Base-by-base conservation (phyloP, 495 filamentous ascomycete genomes). In the Hyaloscypha variabilis region DNA sequence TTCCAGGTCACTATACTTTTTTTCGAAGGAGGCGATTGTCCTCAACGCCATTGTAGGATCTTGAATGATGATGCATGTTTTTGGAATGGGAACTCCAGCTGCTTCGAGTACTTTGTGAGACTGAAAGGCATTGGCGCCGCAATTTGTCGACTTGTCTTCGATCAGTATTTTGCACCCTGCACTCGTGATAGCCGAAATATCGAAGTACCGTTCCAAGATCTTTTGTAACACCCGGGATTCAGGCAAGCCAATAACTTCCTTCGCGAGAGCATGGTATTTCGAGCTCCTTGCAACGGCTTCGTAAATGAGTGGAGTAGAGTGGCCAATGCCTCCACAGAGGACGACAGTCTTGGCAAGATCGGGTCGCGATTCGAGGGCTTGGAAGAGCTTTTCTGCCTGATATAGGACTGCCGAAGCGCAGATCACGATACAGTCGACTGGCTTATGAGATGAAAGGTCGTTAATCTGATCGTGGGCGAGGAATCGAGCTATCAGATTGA, bases 1-100 rank as follows among this genome's bases (percentile, higher is more conserved):
- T 13, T 56, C 25, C 1, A 63, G n/a, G 57, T 68, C 66, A 1
- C 55, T 58, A 63, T 73, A 79, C 5, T 61, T 64, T 55, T 72
- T 75, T 30, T 71, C 60, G 49, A 79, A 78, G 1, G 77, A 75
- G 1, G 77, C 76, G 4, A 60, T 63, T 1, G 77, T 79, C 23
- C 77, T 52, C 2, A 69, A 62, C 55, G 71, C 69, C 77, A 79
- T 79, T 1, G 76, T 79, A 1, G 77, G 74, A 65, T 79, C 77
- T 64, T 79, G 77, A 28, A 75, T 66, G 21, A 79, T 54, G n/a
- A 79, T 56, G 8, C 66, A 60, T 0, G 68, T 66, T 24, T 25
- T 63, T 11, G 69, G 68, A 6, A 29, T 54, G 1, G 34, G 42
- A 3, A 76, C 55, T 0, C 69, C 74, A 2, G 58, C 56, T 5